These are phyloP conservation scores for Eustoma russellianum DNA, from an alignment of 257 asterid genomes.

Conservation along the genomic window DNA sequence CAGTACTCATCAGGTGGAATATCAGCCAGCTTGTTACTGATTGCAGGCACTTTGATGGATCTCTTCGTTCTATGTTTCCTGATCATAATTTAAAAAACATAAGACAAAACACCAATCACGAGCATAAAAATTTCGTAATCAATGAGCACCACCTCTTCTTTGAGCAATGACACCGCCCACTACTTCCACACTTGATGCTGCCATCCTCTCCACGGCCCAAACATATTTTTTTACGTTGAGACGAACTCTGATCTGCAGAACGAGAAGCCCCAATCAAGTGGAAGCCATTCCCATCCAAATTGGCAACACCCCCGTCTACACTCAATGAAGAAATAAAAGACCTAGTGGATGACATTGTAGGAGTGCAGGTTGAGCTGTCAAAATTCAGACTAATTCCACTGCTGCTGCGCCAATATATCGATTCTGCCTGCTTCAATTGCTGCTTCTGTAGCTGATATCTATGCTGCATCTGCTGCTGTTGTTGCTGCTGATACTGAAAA, in stretches of 20 bases:
- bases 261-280: slow-evolving; percentile 53
- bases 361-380: slow-evolving; percentile 67
- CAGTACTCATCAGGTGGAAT: slow-evolving; percentile 35
- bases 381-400: slow-evolving; percentile 74
- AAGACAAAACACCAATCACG: not conserved
- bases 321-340: slow-evolving; percentile 81
- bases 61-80: slow-evolving; percentile 27
- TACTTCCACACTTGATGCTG: slow-evolving; percentile 74
- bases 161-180: slow-evolving; percentile 75
- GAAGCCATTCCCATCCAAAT: slow-evolving; percentile 49
- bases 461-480: slow-evolving; percentile 34
- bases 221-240: slow-evolving; percentile 59
- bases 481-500: slow-evolving; percentile 38
- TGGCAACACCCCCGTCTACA: slow-evolving; percentile 69
- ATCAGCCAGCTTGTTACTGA: slow-evolving; percentile 33
- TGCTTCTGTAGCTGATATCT: slow-evolving; percentile 63
- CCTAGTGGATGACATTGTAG: slow-evolving; percentile 78
- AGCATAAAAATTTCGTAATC: not conserved
- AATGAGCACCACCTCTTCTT: slow-evolving; percentile 53
- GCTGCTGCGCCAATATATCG: slow-evolving; percentile 42
- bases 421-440: slow-evolving; percentile 44
- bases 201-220: slow-evolving; percentile 73
- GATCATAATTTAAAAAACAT: not conserved
- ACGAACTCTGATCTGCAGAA: slow-evolving; percentile 66
- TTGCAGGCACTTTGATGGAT: slow-evolving; percentile 34